These are phyloP conservation scores for Lagenaria siceraria DNA, from an alignment of 306 rosid genomes.

Conservation along the genomic window DNA sequence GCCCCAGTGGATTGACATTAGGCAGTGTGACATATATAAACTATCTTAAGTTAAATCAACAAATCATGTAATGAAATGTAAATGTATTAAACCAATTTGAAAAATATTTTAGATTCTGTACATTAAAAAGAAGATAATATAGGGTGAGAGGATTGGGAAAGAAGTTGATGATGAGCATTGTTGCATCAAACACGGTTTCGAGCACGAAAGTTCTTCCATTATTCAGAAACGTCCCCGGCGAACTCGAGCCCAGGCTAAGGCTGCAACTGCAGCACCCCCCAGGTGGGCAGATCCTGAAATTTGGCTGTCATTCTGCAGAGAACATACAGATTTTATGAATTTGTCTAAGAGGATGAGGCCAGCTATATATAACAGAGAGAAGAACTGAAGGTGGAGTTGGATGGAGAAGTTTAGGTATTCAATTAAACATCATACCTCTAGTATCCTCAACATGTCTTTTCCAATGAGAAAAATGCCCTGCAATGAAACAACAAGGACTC, in stretches of 20 bases:
- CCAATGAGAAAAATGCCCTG: slow-evolving; percentile 72
- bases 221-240: slow-evolving; percentile 60
- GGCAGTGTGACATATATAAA: not conserved
- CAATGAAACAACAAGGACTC: slow-evolving; percentile 15
- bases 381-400: not conserved
- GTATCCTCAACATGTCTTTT: slow-evolving; percentile 44
- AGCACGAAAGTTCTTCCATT: not conserved
- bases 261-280: slow-evolving; percentile 89
- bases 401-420: not conserved
- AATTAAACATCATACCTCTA: slow-evolving; percentile 32
- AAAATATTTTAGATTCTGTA: not conserved
- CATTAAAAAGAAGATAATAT: not conserved
- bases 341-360: not conserved
- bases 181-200: not conserved
- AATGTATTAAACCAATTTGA: not conserved
- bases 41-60: not conserved
- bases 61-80: not conserved
- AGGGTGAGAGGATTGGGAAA: not conserved
- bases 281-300: slow-evolving; percentile 77
- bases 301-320: slow-evolving; percentile 43
- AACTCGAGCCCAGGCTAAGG: slow-evolving; percentile 60
- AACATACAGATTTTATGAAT: not conserved
- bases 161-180: not conserved
- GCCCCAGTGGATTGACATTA: not conserved
- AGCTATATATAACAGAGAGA: not conserved